Evolutionary conservation across 306 rosid species (phyloP), one percentile per base, ranked within the genome.

Genomic region (Oxytropis ochrocephala): DNA sequence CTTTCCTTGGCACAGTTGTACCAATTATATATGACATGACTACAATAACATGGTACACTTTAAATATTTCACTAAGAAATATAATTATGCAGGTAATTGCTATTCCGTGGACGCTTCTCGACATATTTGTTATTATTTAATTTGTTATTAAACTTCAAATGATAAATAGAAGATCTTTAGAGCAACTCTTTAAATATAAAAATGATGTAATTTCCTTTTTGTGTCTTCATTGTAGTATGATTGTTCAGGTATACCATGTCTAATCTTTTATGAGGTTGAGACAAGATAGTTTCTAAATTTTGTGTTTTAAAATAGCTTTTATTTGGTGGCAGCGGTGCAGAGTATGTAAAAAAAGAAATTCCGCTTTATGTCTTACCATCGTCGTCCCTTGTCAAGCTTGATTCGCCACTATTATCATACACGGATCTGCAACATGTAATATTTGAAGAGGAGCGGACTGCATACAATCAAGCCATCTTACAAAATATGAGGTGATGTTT

Each of bases 371-470:
- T 95, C 11, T 73, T 85, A 78, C 95, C 97, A 1, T 77, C 95
- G 61, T 55, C 80, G 4, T 81, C 91, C 70, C 85, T 95, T 74
- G 49, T 83, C 69, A 86, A 81, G 68, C 88, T 95, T 16, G 90
- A 83, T 66, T 84, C 96, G 2, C 91, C 99, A 13, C 79, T 95
- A 61, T 80, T 60, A 6, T 87, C 99, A 21, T 91, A 85, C 64
- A 83, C 84, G 43, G 99, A 95, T 85, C 75, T 95, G 79, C 99
- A 91, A 78, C 90, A 75, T 46, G 93, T 95, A 55, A 72, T 95
- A 66, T 91, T 78, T 64, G 96, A 95, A 74, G 99, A 95, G 87
- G 99, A 95, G 86, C 85, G 83, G 70, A 84, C 80, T 12, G 99
- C 99, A 27, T 95, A 95, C 80, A 95, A 87, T 75, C 89, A 91